Evolutionary conservation across 768 basidiomycete species (phyloP).

Genomic region (Mycena leptocephala): DNA sequence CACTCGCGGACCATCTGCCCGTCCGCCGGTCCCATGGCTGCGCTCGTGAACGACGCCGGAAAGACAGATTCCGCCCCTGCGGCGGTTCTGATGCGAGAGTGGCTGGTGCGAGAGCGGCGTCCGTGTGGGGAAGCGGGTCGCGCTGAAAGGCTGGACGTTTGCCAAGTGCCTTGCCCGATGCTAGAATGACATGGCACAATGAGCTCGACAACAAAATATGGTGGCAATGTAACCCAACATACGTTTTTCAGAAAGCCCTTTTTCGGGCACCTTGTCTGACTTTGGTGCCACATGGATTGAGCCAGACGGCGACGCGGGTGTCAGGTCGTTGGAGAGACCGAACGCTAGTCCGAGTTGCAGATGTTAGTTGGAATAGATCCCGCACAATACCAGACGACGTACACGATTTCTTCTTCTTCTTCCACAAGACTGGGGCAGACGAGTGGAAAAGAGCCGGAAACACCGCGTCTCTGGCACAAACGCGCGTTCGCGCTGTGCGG

Average conservation of each 20-base stretch:
- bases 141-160: conserved; percentile 13
- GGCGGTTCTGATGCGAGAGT: not conserved
- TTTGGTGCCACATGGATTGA: conserved; percentile 6
- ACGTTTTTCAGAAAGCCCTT: not conserved
- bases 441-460: conserved; percentile 17
- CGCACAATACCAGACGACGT: not conserved
- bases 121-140: conserved; percentile 20
- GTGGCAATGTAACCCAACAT: not conserved
- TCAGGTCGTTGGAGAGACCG: not conserved
- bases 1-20: conserved; percentile 18
- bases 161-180: not conserved
- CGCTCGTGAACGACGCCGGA: conserved; percentile 12
- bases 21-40: conserved; percentile 14
- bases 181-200: not conserved
- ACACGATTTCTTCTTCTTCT: conserved; percentile 2
- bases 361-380: not conserved
- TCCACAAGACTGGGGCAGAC: not conserved
- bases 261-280: not conserved
- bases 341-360: not conserved
- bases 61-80: conserved; percentile 5
- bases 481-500: not conserved
- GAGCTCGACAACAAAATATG: not conserved
- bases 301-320: not conserved
- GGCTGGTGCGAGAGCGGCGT: not conserved
- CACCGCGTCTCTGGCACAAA: not conserved